phyloP scores from a whole-genome alignment of 371 early-diverging fungal genomes.

The Mucor indicus region DNA sequence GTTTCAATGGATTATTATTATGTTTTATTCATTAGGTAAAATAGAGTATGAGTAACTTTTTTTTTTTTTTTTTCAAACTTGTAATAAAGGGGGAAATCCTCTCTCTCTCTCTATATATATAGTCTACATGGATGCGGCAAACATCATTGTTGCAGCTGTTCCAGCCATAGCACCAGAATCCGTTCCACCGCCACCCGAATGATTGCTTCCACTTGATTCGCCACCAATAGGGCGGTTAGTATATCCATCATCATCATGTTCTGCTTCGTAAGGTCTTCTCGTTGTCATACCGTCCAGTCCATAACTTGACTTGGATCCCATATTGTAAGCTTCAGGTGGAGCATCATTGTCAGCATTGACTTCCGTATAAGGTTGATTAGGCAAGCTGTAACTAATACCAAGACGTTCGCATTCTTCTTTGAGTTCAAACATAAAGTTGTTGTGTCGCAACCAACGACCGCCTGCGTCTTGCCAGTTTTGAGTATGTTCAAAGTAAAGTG shows the following conservation, averaged over 20 bases:
- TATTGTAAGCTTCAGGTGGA: constrained; percentile 30
- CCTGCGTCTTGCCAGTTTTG: constrained; percentile 76
- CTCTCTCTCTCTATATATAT: too few relatives aligned
- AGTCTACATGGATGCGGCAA: too few relatives aligned
- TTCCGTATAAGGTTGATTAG: constrained; percentile 34
- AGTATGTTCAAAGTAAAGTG: constrained; percentile 60
- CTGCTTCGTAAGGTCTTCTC: constrained; percentile 23
- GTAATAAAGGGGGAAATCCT: neutral
- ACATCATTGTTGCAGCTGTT: neutral
- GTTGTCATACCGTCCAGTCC: constrained; percentile 34
- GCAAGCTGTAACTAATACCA: constrained; percentile 50
- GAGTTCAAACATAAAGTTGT: constrained; percentile 64
- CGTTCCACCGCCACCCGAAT: too few relatives aligned
- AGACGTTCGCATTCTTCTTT: constrained; percentile 60
- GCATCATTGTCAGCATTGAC: constrained; percentile 18
- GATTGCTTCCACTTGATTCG: too few relatives aligned
- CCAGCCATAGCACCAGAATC: too few relatives aligned
- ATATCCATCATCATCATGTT: constrained; percentile 15
- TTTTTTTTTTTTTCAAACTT: neutral
- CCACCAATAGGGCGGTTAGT: constrained; percentile 3
- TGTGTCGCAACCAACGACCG: constrained; percentile 62
- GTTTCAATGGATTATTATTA: too few relatives aligned
- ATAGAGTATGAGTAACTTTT: too few relatives aligned
- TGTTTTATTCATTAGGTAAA: too few relatives aligned
- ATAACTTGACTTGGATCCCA: constrained; percentile 26